A percentile compares a stretch with the other conserved stretches of the same genome.
phyloP scores from a whole-genome alignment of 805 yeast genomes.

The Candida maltosa region DNA sequence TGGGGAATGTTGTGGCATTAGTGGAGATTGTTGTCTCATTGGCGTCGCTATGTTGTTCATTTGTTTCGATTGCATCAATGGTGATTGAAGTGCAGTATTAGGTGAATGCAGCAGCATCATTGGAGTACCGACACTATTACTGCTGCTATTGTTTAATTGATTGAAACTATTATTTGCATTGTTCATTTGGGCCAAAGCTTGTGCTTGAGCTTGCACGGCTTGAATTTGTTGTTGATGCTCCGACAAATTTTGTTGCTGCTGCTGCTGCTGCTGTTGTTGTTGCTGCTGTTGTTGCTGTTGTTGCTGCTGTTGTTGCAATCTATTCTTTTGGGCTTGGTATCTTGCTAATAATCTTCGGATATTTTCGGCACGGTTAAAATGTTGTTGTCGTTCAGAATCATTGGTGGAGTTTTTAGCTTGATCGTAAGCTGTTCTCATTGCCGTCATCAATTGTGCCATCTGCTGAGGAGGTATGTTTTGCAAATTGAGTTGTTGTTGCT shows the following conservation, averaged over 20 bases:
- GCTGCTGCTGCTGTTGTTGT: slow-evolving; percentile 26
- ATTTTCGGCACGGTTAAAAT: slow-evolving; percentile 58
- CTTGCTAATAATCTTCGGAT: slow-evolving; percentile 58
- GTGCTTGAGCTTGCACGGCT: slow-evolving; percentile 20
- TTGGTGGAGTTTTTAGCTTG: slow-evolving; percentile 57
- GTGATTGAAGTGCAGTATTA: slow-evolving; percentile 5
- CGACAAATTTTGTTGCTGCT: slow-evolving; percentile 25
- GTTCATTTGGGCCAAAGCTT: slow-evolving; percentile 9
- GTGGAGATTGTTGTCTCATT: slow-evolving; percentile 8
- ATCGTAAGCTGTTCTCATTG: slow-evolving; percentile 54
- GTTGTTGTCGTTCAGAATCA: slow-evolving; percentile 60
- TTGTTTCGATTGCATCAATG: slow-evolving; percentile 7
- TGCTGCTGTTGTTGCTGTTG: slow-evolving; percentile 8
- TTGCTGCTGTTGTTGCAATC: slow-evolving; percentile 9
- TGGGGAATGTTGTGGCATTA: slow-evolving; percentile 7
- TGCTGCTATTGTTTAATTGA: slow-evolving; percentile 10
- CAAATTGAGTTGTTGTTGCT: slow-evolving; percentile 1
- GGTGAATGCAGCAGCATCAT: slow-evolving; percentile 8
- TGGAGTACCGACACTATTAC: slow-evolving; percentile 6
- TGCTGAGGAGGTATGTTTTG: slow-evolving; percentile 8
- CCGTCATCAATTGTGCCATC: slow-evolving; percentile 27
- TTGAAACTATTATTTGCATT: slow-evolving; percentile 1
- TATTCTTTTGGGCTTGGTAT: slow-evolving; percentile 46
- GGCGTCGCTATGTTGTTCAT: slow-evolving; percentile 2
- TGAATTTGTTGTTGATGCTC: slow-evolving; percentile 21